These are phyloP conservation scores for Naematelia aurantialba DNA, from an alignment of 768 basidiomycete genomes.

Conservation along the genomic window DNA sequence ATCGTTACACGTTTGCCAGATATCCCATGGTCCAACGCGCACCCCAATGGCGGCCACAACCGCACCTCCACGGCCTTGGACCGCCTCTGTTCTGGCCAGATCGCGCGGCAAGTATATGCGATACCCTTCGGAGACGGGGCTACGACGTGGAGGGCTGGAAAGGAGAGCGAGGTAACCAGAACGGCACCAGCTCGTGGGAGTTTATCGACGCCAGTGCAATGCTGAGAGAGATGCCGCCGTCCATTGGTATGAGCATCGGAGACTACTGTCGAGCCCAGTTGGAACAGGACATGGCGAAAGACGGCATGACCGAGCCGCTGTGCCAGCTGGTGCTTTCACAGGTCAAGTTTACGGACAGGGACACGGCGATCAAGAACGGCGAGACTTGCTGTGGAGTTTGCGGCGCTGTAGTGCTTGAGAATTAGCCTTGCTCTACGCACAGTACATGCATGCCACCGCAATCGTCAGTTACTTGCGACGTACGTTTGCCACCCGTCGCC, in stretches of 20 bases:
- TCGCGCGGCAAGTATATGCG: not conserved
- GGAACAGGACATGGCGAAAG: not conserved
- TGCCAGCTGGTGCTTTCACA: not conserved
- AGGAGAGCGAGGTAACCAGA: not conserved
- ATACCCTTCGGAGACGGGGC: not conserved
- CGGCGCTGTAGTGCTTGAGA: not conserved
- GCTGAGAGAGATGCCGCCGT: not conserved
- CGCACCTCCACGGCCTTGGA: not conserved
- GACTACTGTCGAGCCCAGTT: not conserved
- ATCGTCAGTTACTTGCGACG: too few relatives aligned
- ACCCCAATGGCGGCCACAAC: not conserved
- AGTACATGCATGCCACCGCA: too few relatives aligned
- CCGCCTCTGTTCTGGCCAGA: not conserved
- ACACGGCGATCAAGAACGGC: not conserved
- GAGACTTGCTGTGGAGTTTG: not conserved
- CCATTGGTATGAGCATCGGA: not conserved
- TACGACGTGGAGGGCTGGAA: not conserved
- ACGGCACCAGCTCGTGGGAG: not conserved
- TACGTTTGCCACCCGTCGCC: not conserved
- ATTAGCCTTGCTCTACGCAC: not conserved
- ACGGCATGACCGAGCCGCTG: not conserved
- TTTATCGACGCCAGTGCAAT: not conserved
- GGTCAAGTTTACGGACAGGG: not conserved
- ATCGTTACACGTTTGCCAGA: not conserved
- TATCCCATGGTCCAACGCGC: not conserved